Evolutionary conservation across 2,329 filamentous ascomycete species (phyloP), one percentile per base, ranked within the genome.

Genomic region (Colletotrichum sp.): DNA sequence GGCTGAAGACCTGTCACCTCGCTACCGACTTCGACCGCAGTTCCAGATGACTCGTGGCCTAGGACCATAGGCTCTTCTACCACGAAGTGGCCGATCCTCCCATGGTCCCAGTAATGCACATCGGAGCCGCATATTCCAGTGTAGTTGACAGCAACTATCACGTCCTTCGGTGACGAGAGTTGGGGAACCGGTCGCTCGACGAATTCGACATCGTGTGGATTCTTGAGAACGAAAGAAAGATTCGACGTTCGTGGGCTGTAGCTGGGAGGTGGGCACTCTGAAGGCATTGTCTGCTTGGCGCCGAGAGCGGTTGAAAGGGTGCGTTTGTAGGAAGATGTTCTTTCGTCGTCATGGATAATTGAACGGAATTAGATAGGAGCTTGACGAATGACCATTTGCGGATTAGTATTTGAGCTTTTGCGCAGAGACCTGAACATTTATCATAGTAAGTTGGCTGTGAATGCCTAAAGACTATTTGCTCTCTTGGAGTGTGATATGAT

Each of bases 51-150:
- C 81, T 91, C 89, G 84, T 91, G 89, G 82, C 90, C 90, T 1
- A 98, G 92, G 16, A 95, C 93, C 89, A 98, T 93, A 77, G 96
- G 96, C 79, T 95, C 92, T 81, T 92, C 93, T 73, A 98, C 92
- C 76, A 96, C 90, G 82, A 96, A 98, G 88, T 95, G 92, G 83
- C 95, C 96, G 85, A 98, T 98, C 82, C 94, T 93, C 81, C 95
- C 95, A 85, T 98, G 94, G 77, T 91, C 88, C 90, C 95, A 98
- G 92, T 98, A 98, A 89, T 98, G 88, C 81, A 95, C 94, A 86
- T 98, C 95, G 75, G 93, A 95, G 73, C 95, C 95, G 88, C 95
- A 98, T 86, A 98, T 97, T 80, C 95, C 95, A 5, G 95, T 98
- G 89, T 93, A 96, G 87, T 94, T 94, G 80, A 96, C 90, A 82